phyloP scores from a whole-genome alignment of 768 basidiomycete genomes.

The Phylloporus scabripes region DNA sequence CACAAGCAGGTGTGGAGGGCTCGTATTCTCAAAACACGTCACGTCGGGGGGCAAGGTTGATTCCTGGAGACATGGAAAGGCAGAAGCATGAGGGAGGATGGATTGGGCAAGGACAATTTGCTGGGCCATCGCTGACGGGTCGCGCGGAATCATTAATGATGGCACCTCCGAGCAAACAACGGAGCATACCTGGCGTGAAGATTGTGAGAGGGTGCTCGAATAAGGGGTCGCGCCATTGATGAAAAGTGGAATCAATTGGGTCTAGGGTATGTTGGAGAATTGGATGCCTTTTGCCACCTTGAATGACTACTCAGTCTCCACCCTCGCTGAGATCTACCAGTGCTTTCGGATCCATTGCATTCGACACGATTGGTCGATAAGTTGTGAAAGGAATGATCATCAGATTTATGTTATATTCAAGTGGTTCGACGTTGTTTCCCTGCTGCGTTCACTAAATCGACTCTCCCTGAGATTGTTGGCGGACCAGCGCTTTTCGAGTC shows the following conservation, averaged over 20 bases:
- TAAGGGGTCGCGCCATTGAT: slow-evolving; percentile 12
- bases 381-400: too few relatives aligned
- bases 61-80: not conserved
- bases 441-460: too few relatives aligned
- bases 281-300: not conserved
- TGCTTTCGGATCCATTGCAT: not conserved
- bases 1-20: not conserved
- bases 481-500: too few relatives aligned
- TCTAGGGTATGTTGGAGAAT: slow-evolving; percentile 1
- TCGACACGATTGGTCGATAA: too few relatives aligned
- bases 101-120: not conserved
- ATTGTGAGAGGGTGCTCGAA: slow-evolving; percentile 22
- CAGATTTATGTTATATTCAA: too few relatives aligned
- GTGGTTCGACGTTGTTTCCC: too few relatives aligned
- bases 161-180: slow-evolving; percentile 18
- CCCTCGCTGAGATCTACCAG: not conserved
- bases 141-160: slow-evolving; percentile 10
- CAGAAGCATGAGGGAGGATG: slow-evolving; percentile 1
- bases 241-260: slow-evolving; percentile 3
- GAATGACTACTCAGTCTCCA: not conserved
- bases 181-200: slow-evolving; percentile 31
- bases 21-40: slow-evolving; percentile 2
- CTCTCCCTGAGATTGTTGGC: too few relatives aligned
- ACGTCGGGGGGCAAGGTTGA: not conserved
- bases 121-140: not conserved